Percentiles rank a stretch among this genome's conserved stretches.
Conservation (phyloP, 257 asterid species). For the Thymus quinquecostatus region DNA sequence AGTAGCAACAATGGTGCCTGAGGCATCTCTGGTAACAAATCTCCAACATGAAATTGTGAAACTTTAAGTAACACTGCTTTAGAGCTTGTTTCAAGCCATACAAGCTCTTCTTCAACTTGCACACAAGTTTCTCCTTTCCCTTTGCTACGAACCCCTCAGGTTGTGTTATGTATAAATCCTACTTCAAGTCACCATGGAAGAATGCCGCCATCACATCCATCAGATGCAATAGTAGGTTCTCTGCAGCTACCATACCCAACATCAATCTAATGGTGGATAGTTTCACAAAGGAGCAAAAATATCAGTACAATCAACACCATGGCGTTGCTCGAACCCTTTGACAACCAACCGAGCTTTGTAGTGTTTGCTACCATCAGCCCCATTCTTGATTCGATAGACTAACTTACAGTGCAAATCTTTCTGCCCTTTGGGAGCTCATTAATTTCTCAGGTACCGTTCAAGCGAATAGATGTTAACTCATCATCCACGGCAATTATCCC, state of each 20-base stretch:
- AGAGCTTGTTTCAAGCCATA: background rate
- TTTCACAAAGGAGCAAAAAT: background rate
- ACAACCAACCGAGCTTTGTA: background rate
- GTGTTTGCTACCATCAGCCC: background rate
- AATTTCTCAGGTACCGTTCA: slow-evolving; percentile 3
- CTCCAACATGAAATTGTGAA: too few relatives aligned
- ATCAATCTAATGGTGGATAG: background rate
- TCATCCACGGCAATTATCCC: background rate
- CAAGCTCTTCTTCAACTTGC: background rate
- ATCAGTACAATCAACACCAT: background rate
- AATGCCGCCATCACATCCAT: background rate
- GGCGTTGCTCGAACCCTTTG: background rate
- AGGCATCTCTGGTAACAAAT: too few relatives aligned
- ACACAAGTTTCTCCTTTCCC: background rate
- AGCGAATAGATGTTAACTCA: background rate
- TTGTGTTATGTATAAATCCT: background rate
- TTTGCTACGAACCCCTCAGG: background rate
- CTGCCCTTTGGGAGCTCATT: slow-evolving; percentile 18
- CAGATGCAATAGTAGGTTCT: background rate
- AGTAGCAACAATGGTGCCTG: too few relatives aligned
- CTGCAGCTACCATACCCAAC: background rate
- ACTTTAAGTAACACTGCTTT: too few relatives aligned
- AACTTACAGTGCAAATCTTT: slow-evolving; percentile 2
- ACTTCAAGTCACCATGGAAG: background rate
- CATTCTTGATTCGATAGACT: background rate